Base-by-base conservation (phyloP, 805 yeast species). In the Brettanomyces sp. region DNA sequence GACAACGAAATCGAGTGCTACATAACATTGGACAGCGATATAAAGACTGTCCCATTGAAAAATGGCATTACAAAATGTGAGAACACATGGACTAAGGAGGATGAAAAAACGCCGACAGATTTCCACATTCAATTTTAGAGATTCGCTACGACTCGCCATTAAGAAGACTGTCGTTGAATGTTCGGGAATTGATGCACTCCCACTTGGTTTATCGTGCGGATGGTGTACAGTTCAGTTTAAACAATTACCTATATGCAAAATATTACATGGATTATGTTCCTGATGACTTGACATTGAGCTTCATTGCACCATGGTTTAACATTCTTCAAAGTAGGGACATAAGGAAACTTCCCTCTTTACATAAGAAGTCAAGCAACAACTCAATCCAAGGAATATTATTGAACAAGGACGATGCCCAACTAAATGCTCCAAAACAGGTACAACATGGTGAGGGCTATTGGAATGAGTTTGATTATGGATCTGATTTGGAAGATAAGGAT, bases 391-490 rank as follows among this genome's bases (percentile, higher is more conserved):
- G 69, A 1, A 66, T 65, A 12, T 44, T 64, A 14, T 46, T 64
- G 24, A 65, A 65, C 48, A 62, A 58, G 43, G 36, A 57, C 46
- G 65, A 60, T 18, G 52, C 39, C n/a, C 46, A 50, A 44, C 22
- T 18, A 7, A 18, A n/a, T n/a, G 22, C 22, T 2, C 14, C 7
- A n/a, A 35, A 18, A n/a, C 14, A n/a, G 22, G 13, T n/a, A 2
- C 22, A n/a, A 35, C 24, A 44, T 5, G 53, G 52, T 33, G 51
- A 55, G 24, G 53, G 81, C 41, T 80, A 80, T 57, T 80, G 85
- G 85, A 80, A 80, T 55, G 85, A 80, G 61, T 80, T 80, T 56
- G 85, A 80, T 54, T 69, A 80, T 53, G 75, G 74, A 0, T 77
- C 81, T 1, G 85, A 79, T 47, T 75, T 63, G 39, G 56, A 45